These are phyloP conservation scores for Creolimax fragrantissima DNA, from an alignment of 78 protist genomes.

Conservation along the genomic window DNA sequence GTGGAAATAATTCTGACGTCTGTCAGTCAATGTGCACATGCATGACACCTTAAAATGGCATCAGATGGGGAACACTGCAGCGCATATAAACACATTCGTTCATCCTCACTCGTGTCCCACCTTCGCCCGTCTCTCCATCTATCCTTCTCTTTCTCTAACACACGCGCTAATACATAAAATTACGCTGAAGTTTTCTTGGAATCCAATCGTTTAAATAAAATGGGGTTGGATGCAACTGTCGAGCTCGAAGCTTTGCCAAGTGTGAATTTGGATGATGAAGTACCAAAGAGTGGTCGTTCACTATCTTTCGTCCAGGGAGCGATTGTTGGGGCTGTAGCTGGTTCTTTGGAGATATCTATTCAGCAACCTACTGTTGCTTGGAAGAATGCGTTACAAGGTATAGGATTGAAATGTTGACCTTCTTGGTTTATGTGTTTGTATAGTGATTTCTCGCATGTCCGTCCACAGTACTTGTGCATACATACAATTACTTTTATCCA, in stretches of 20 bases:
- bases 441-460: too few relatives aligned
- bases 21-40: too few relatives aligned
- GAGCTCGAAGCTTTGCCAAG: background rate
- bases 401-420: background rate
- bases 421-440: background rate
- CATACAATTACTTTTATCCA: background rate
- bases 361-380: background rate
- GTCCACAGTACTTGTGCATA: background rate
- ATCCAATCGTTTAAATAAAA: background rate
- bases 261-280: too few relatives aligned
- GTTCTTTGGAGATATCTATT: background rate
- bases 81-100: too few relatives aligned
- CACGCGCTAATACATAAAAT: too few relatives aligned
- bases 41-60: too few relatives aligned
- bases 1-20: too few relatives aligned
- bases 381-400: background rate
- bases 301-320: background rate
- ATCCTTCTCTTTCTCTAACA: too few relatives aligned
- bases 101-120: too few relatives aligned
- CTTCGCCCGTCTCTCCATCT: too few relatives aligned
- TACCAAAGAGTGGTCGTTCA: background rate
- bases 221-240: background rate
- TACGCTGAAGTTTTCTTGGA: background rate
- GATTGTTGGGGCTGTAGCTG: background rate
- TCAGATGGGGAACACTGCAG: too few relatives aligned